A percentile compares a stretch with the other conserved stretches of the same genome.
Evolutionary conservation across 2,329 filamentous ascomycete species (phyloP).

Genomic region (Neopestalotiopsis clavispora): DNA sequence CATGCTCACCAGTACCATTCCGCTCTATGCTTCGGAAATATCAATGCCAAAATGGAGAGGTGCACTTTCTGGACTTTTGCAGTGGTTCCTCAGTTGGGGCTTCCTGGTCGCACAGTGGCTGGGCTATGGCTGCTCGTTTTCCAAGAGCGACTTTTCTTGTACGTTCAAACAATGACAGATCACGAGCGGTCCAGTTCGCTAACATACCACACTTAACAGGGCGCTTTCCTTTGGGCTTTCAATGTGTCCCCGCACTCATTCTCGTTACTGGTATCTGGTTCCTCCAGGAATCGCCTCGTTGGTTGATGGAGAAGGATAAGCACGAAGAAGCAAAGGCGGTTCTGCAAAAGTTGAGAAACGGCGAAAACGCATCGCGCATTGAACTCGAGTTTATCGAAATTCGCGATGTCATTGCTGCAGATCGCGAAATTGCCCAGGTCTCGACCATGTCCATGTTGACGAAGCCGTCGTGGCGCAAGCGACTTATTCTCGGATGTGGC

Average conservation of each 20-base stretch:
- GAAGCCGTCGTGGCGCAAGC: constrained; percentile 47
- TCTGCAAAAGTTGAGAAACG: constrained; percentile 38
- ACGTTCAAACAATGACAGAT: background rate
- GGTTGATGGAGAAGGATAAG: constrained; percentile 56
- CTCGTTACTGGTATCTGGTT: constrained; percentile 3
- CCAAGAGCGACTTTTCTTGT: constrained; percentile 6
- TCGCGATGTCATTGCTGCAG: constrained; percentile 41
- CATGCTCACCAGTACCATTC: constrained; percentile 7
- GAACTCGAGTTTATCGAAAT: constrained; percentile 48
- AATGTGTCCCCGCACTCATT: constrained; percentile 2
- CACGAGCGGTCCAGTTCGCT: background rate
- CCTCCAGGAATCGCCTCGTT: constrained; percentile 30
- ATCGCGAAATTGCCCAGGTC: constrained; percentile 38
- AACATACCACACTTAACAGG: background rate
- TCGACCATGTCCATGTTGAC: constrained; percentile 48
- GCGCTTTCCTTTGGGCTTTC: constrained; percentile 6
- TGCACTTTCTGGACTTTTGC: background rate
- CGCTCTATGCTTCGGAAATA: constrained; percentile 8
- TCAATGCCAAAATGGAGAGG: constrained; percentile 10
- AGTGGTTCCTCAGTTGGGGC: constrained; percentile 13
- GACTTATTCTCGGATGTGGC: constrained; percentile 50
- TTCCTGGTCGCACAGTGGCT: constrained; percentile 9
- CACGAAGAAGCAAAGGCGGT: constrained; percentile 53
- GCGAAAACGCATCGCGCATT: constrained; percentile 37
- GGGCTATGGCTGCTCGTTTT: constrained; percentile 12